Conservation (phyloP, 2,329 filamentous ascomycete genomes). For the Emydomyces testavorans region DNA sequence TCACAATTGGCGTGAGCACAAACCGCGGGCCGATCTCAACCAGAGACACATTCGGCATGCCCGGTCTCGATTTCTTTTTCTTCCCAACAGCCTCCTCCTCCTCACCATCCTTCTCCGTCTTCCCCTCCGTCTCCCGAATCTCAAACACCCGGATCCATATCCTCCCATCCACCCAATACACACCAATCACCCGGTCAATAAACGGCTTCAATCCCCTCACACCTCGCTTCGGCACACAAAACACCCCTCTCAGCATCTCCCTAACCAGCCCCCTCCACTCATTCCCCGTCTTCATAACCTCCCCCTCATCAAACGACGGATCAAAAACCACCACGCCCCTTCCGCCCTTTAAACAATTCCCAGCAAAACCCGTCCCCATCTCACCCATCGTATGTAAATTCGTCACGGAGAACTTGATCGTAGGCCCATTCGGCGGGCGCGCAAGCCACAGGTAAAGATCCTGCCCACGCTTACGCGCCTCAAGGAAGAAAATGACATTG, state of each 20-base stretch:
- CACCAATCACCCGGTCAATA: conserved; percentile 86
- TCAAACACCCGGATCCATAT: conserved; percentile 96
- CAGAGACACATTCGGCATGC: conserved; percentile 64
- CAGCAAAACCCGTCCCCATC: conserved; percentile 68
- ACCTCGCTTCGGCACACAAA: conserved; percentile 73
- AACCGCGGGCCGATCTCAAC: conserved; percentile 92
- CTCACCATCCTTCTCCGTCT: conserved; percentile 36
- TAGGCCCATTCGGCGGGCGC: conserved; percentile 76
- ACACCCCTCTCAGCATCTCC: conserved; percentile 79
- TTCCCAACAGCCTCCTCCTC: conserved; percentile 33
- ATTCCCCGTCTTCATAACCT: conserved; percentile 51
- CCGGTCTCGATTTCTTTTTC: conserved; percentile 29
- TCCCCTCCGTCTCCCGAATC: conserved; percentile 68
- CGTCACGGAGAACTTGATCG: conserved; percentile 44
- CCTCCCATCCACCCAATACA: conserved; percentile 82
- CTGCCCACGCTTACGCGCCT: conserved; percentile 75
- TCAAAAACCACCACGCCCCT: conserved; percentile 88
- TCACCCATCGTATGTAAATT: conserved; percentile 92
- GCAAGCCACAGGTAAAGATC: conserved; percentile 91
- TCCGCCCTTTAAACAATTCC: conserved; percentile 91
- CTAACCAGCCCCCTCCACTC: conserved; percentile 49
- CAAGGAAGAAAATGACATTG: conserved; percentile 91
- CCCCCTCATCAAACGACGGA: conserved; percentile 66
- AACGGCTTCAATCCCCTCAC: conserved; percentile 90
- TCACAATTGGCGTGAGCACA: conserved; percentile 86